Percentiles rank a stretch among this genome's conserved stretches.
Conservation (phyloP, 371 early-diverging fungal genomes). For the Syncephalastrum sp. region DNA sequence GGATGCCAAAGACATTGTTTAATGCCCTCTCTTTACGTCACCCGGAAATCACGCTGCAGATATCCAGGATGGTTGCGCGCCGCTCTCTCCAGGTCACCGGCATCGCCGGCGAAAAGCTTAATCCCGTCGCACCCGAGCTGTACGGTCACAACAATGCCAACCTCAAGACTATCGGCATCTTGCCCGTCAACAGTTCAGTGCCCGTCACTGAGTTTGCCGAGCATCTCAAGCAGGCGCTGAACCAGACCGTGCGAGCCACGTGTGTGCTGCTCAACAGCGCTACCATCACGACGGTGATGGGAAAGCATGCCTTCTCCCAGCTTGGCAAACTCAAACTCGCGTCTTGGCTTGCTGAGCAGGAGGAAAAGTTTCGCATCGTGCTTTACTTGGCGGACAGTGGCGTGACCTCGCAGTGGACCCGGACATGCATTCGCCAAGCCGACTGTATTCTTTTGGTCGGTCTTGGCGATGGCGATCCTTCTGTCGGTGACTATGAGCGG, state of each 20-base stretch:
- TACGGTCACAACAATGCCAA: constrained; percentile 84
- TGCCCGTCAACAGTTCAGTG: constrained; percentile 84
- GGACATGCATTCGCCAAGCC: constrained; percentile 93
- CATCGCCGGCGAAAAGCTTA: constrained; percentile 14
- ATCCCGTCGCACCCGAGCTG: constrained; percentile 29
- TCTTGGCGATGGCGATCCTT: constrained; percentile 83
- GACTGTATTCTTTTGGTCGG: constrained; percentile 95
- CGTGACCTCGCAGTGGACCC: constrained; percentile 90
- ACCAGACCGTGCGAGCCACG: constrained; percentile 68
- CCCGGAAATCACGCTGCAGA: constrained; percentile 90
- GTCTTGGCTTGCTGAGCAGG: constrained; percentile 92
- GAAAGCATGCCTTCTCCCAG: constrained; percentile 88
- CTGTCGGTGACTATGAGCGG: constrained; percentile 91
- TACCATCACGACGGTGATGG: constrained; percentile 78
- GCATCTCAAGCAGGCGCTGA: constrained; percentile 72
- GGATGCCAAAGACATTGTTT: constrained; percentile 95
- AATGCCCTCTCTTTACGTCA: constrained; percentile 85
- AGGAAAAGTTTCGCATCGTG: constrained; percentile 84
- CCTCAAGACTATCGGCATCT: constrained; percentile 88
- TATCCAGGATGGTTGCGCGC: constrained; percentile 88
- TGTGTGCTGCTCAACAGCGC: constrained; percentile 79
- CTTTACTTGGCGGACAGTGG: constrained; percentile 95
- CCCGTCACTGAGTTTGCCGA: constrained; percentile 90
- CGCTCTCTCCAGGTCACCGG: constrained; percentile 58
- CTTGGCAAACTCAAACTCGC: constrained; percentile 90